Conservation (phyloP, 2,329 filamentous ascomycete species). For the Dryadomyces quercivorus region DNA sequence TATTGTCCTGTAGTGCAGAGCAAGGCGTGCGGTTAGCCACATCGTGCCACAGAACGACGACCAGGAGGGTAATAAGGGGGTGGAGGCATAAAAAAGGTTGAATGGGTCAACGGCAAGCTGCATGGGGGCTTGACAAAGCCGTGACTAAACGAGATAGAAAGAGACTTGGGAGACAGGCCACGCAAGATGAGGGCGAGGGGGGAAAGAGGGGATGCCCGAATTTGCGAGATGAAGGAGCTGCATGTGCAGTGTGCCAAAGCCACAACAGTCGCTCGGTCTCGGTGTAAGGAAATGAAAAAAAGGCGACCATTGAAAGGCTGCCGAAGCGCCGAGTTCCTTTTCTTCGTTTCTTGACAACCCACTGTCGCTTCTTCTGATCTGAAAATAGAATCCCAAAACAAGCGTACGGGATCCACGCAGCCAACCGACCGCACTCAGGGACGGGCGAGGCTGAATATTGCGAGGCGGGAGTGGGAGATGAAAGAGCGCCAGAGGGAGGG, state of each 20-base stretch:
- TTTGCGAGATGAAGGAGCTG: background rate
- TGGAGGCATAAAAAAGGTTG: background rate
- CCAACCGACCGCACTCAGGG: too few relatives aligned
- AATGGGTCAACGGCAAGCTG: background rate
- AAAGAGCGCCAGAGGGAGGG: background rate
- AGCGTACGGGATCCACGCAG: too few relatives aligned
- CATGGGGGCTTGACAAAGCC: constrained; percentile 14
- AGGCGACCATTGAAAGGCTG: background rate
- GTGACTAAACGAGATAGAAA: constrained; percentile 15
- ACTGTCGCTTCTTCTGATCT: background rate
- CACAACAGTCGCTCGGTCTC: background rate
- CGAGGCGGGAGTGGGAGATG: background rate
- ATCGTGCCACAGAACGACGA: constrained; percentile 7
- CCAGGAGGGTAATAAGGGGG: background rate
- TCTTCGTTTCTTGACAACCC: background rate
- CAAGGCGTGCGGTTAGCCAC: constrained; percentile 18
- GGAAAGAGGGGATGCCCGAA: background rate
- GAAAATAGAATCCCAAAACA: background rate
- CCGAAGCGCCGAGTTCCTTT: background rate
- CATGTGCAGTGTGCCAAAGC: background rate
- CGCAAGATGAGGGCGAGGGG: background rate
- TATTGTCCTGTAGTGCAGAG: constrained; percentile 43
- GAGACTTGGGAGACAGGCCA: too few relatives aligned
- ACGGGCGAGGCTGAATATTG: background rate
- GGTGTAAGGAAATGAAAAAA: too few relatives aligned